Evolutionary conservation across 177 flowering plant species (phyloP).

Genomic region (Vitis hybrid): DNA sequence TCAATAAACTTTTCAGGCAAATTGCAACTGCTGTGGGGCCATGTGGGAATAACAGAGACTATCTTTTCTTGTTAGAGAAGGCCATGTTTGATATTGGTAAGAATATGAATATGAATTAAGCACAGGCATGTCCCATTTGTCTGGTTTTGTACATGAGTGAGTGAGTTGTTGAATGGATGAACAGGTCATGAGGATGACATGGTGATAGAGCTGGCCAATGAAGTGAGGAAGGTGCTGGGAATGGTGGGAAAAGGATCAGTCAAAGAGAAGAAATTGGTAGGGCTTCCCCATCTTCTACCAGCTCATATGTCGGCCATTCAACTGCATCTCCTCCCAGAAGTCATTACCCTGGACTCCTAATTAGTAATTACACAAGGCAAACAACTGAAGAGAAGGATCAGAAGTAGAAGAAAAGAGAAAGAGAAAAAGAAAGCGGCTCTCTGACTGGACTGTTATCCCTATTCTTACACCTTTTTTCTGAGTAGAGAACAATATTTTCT

Average conservation of each 20-base stretch:
- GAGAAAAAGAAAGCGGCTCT: not conserved
- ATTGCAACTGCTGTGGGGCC: slow-evolving; percentile 95
- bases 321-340: slow-evolving; percentile 50
- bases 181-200: slow-evolving; percentile 85
- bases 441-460: not conserved
- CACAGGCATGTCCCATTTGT: not conserved
- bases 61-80: slow-evolving; percentile 81
- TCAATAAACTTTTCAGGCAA: slow-evolving; percentile 47
- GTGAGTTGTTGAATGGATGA: not conserved
- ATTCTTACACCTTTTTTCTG: not conserved
- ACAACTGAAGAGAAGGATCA: not conserved
- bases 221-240: slow-evolving; percentile 79
- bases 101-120: not conserved
- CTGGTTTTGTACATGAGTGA: not conserved
- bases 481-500: not conserved
- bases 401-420: not conserved
- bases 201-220: slow-evolving; percentile 81
- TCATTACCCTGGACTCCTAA: slow-evolving; percentile 60
- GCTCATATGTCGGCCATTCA: slow-evolving; percentile 45
- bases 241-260: slow-evolving; percentile 15
- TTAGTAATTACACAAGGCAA: slow-evolving; percentile 4
- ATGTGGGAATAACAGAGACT: slow-evolving; percentile 93
- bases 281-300: slow-evolving; percentile 26
- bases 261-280: slow-evolving; percentile 41
- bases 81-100: slow-evolving; percentile 82